Percentiles rank a stretch among this genome's conserved stretches.
Evolutionary conservation across 495 filamentous ascomycete genomes (phyloP).

Genomic region (Hypoxylon fragiforme): DNA sequence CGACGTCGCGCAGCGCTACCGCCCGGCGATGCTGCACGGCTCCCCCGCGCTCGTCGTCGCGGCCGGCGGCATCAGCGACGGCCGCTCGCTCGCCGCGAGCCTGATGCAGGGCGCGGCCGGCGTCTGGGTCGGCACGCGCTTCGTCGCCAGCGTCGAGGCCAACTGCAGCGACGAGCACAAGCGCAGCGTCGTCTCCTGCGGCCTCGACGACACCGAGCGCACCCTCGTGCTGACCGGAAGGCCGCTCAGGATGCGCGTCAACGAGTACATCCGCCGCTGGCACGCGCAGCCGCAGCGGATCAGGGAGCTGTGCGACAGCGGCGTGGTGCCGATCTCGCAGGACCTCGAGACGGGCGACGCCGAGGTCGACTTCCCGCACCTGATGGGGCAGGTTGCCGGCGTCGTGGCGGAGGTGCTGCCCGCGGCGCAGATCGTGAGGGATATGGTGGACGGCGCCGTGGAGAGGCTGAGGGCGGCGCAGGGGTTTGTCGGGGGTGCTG

Average conservation of each 20-base stretch:
- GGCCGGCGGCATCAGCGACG: conserved; percentile 74
- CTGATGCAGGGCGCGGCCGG: conserved; percentile 75
- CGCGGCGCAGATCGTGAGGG: conserved; percentile 76
- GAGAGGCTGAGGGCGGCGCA: conserved; percentile 63
- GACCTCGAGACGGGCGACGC: conserved; percentile 74
- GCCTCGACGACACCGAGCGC: conserved; percentile 72
- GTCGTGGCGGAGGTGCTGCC: conserved; percentile 74
- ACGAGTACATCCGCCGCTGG: conserved; percentile 81
- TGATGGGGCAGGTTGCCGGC: conserved; percentile 94
- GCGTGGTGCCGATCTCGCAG: conserved; percentile 75
- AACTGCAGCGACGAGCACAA: conserved; percentile 79
- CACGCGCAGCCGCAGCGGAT: conserved; percentile 73
- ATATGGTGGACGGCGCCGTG: conserved; percentile 84
- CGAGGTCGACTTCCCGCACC: conserved; percentile 78
- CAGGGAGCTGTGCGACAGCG: conserved; percentile 67
- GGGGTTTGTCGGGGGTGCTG: conserved; percentile 46
- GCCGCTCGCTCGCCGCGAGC: conserved; percentile 67
- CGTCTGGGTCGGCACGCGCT: conserved; percentile 85
- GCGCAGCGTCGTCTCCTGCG: conserved; percentile 72
- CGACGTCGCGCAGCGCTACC: conserved; percentile 68
- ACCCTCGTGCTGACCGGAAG: conserved; percentile 64
- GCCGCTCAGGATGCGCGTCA: conserved; percentile 76
- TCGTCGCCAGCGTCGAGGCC: conserved; percentile 78
- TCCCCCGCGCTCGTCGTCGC: conserved; percentile 69
- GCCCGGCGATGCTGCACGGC: conserved; percentile 50